Evolutionary conservation across 306 rosid genomes (phyloP).

Genomic region (Castanopsis chinensis): DNA sequence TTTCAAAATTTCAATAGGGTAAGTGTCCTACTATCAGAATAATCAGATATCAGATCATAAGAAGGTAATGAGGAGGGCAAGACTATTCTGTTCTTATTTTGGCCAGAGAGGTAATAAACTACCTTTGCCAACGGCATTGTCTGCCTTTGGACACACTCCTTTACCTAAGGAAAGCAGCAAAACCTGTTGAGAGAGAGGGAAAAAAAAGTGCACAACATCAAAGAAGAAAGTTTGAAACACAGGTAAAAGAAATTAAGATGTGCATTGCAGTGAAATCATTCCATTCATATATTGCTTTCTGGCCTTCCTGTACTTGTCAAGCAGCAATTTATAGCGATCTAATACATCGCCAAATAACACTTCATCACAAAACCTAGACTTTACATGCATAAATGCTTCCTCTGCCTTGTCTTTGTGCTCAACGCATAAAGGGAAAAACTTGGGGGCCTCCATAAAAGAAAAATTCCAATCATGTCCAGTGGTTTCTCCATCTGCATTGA

Average conservation of each 20-base stretch:
- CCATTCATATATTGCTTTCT: slow-evolving; percentile 75
- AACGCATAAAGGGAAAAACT: slow-evolving; percentile 30
- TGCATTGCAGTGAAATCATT: slow-evolving; percentile 68
- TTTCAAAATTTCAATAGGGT: no score
- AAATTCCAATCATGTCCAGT: slow-evolving; percentile 23
- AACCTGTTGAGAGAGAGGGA: neutral
- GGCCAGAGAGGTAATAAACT: no score
- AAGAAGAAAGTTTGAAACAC: neutral
- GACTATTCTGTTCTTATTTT: no score
- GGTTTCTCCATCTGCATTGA: slow-evolving; percentile 31
- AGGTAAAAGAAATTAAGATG: slow-evolving; percentile 26
- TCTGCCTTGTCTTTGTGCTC: slow-evolving; percentile 45
- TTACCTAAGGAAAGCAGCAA: neutral
- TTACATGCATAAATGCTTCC: slow-evolving; percentile 49
- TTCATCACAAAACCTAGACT: slow-evolving; percentile 63
- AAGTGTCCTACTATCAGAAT: no score
- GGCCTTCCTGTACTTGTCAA: slow-evolving; percentile 54
- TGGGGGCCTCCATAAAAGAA: slow-evolving; percentile 33
- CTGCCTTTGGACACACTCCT: no score
- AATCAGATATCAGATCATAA: no score
- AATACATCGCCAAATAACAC: slow-evolving; percentile 54
- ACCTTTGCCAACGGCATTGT: no score
- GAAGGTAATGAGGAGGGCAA: no score
- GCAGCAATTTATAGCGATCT: slow-evolving; percentile 48
- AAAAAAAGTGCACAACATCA: neutral